phyloP scores from a whole-genome alignment of 2,329 filamentous ascomycete genomes.

The Trichoderma pleuroti region DNA sequence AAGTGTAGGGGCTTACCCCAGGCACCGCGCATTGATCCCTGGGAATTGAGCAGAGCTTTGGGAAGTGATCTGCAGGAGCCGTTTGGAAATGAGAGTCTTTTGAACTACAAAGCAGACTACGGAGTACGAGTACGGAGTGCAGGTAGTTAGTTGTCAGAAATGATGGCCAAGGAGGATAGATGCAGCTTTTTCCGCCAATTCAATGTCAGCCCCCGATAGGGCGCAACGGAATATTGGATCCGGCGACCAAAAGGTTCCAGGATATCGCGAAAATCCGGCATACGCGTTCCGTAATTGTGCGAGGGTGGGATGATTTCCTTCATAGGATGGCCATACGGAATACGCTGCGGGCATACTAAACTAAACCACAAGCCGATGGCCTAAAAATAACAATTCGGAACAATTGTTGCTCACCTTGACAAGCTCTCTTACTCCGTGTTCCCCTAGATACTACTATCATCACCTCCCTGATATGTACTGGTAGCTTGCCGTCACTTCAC shows the following conservation, averaged over 20 bases:
- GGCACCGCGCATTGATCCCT: background rate
- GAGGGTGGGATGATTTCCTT: background rate
- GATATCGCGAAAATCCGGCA: background rate
- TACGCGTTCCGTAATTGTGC: background rate
- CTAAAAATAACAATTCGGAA: background rate
- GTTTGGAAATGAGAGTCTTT: background rate
- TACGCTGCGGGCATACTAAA: too few relatives aligned
- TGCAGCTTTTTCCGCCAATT: background rate
- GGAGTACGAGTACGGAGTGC: background rate
- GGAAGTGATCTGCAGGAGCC: slow-evolving; percentile 3
- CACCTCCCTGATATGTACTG: background rate
- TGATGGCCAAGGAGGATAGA: background rate
- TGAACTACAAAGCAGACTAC: background rate
- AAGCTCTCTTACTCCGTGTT: background rate
- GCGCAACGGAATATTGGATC: background rate
- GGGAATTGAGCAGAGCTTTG: background rate
- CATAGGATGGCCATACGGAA: background rate
- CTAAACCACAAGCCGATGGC: background rate
- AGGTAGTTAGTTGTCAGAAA: background rate
- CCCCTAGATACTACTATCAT: background rate
- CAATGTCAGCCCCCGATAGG: background rate
- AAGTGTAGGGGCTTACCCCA: background rate
- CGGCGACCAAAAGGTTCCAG: background rate
- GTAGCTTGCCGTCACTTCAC: background rate
- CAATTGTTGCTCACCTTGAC: background rate